Evolutionary conservation across 495 filamentous ascomycete genomes (phyloP).

Genomic region (Choiromyces venosus): DNA sequence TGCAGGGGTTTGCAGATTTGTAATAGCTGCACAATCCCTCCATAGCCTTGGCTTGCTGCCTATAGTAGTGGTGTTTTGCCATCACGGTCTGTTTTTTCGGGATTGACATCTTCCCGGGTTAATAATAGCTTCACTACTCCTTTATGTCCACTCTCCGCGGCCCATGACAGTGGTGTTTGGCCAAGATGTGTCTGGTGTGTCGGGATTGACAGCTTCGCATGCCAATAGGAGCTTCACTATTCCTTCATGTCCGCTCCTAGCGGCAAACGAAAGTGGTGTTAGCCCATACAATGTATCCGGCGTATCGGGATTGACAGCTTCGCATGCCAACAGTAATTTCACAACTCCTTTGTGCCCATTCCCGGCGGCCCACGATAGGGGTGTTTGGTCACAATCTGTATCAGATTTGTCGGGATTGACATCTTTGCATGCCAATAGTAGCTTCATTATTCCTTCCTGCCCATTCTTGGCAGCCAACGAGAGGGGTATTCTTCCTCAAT

Average conservation of each 20-base stretch:
- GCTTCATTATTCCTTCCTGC: slow-evolving; percentile 38
- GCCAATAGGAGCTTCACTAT: slow-evolving; percentile 37
- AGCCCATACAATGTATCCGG: slow-evolving; percentile 15
- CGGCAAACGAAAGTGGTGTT: slow-evolving; percentile 42
- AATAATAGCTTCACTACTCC: slow-evolving; percentile 37
- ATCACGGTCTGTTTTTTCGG: too few relatives aligned
- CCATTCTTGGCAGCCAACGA: slow-evolving; percentile 29
- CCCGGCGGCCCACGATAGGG: slow-evolving; percentile 39
- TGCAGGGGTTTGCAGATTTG: too few relatives aligned
- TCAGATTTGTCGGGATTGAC: slow-evolving; percentile 6
- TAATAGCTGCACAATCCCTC: too few relatives aligned
- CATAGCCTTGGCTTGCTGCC: too few relatives aligned
- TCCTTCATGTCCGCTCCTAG: slow-evolving; percentile 35
- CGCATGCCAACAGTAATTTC: slow-evolving; percentile 29
- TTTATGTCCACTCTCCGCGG: slow-evolving; percentile 43
- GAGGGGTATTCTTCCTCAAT: not conserved
- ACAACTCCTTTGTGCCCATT: slow-evolving; percentile 40
- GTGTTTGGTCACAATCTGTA: slow-evolving; percentile 10
- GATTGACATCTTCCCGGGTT: slow-evolving; percentile 4
- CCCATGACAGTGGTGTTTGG: slow-evolving; percentile 45
- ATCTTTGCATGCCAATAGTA: slow-evolving; percentile 32
- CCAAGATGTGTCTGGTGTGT: slow-evolving; percentile 29
- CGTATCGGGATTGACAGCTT: slow-evolving; percentile 15
- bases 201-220: slow-evolving; percentile 14
- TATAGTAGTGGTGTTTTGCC: too few relatives aligned